Percentiles rank a stretch among this genome's conserved stretches.
Conservation (phyloP, 352 stramenopile genomes). For the Globisporangium mamillatum region DNA sequence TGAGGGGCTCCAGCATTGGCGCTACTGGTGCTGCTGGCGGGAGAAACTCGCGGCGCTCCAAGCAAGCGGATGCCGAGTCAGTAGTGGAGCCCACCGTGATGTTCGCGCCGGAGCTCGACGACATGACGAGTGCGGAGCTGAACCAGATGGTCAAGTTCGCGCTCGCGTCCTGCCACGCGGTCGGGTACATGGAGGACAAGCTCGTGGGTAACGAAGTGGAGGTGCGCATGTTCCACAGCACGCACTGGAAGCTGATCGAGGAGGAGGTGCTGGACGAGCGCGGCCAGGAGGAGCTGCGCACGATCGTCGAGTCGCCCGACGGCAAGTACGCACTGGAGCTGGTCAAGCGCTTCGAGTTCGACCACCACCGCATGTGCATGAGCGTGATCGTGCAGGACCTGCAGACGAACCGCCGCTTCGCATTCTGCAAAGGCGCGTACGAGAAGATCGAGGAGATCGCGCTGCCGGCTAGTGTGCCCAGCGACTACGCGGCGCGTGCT, state of each 20-base stretch:
- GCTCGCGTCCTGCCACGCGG: conserved; percentile 67
- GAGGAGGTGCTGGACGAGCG: conserved; percentile 28
- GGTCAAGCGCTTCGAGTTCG: conserved; percentile 85
- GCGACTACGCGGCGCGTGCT: conserved; percentile 41
- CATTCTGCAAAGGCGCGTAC: conserved; percentile 79
- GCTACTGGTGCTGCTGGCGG: neutral
- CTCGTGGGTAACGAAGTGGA: conserved; percentile 82
- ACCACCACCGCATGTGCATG: conserved; percentile 80
- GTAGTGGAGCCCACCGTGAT: neutral
- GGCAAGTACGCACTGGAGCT: conserved; percentile 35
- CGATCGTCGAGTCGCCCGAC: conserved; percentile 16
- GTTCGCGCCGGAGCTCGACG: conserved; percentile 17
- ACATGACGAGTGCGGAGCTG: conserved; percentile 16
- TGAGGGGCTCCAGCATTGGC: neutral
- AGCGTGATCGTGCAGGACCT: conserved; percentile 66
- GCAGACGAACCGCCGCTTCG: conserved; percentile 32
- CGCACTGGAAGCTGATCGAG: conserved; percentile 37
- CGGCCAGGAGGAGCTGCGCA: conserved; percentile 17
- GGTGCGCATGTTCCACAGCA: conserved; percentile 64
- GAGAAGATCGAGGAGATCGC: conserved; percentile 69
- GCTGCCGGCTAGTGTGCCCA: conserved; percentile 40
- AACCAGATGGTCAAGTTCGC: conserved; percentile 25
- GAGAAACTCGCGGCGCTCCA: neutral
- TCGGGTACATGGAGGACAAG: conserved; percentile 38
- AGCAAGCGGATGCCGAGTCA: neutral